Conservation (phyloP, 73 alveolate species). For the Diophrys appendiculata region DNA sequence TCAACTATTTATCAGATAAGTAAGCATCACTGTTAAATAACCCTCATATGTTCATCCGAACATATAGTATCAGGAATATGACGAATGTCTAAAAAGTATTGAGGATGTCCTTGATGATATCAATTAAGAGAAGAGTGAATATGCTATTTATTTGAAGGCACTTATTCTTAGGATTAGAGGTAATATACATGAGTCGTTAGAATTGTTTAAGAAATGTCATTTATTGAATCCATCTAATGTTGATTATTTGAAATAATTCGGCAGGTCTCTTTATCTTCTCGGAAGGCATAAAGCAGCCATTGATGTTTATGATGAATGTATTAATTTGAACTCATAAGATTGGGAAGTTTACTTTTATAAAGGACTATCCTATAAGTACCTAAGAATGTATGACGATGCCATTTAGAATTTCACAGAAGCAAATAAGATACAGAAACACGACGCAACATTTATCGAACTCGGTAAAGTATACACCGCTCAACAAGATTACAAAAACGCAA, state of each 20-base stretch:
- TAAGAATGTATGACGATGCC: slow-evolving; percentile 75
- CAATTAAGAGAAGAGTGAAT: slow-evolving; percentile 67
- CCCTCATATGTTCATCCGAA: no score
- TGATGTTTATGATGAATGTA: slow-evolving; percentile 90
- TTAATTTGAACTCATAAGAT: slow-evolving; percentile 82
- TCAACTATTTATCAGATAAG: slow-evolving; percentile 50
- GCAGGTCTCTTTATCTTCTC: slow-evolving; percentile 84
- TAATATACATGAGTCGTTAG: slow-evolving; percentile 75
- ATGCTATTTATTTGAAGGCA: slow-evolving; percentile 77
- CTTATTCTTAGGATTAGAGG: slow-evolving; percentile 86
- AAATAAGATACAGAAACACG: slow-evolving; percentile 73
- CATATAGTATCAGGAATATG: slow-evolving; percentile 71
- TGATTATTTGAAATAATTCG: slow-evolving; percentile 89
- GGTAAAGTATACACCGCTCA: slow-evolving; percentile 78
- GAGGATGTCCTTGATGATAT: slow-evolving; percentile 62
- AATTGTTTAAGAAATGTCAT: slow-evolving; percentile 82
- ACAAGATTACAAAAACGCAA: slow-evolving; percentile 84
- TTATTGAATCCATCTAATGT: slow-evolving; percentile 69
- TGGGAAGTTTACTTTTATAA: slow-evolving; percentile 93
- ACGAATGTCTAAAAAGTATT: slow-evolving; percentile 74
- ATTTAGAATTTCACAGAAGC: slow-evolving; percentile 67
- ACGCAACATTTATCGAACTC: slow-evolving; percentile 76
- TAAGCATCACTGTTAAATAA: neutral
- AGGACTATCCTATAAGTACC: slow-evolving; percentile 73
- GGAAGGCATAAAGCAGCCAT: slow-evolving; percentile 89